A percentile compares a stretch with the other conserved stretches of the same genome.
Conservation (phyloP, 345 rosid genomes). For the Hypericum androsaemum region DNA sequence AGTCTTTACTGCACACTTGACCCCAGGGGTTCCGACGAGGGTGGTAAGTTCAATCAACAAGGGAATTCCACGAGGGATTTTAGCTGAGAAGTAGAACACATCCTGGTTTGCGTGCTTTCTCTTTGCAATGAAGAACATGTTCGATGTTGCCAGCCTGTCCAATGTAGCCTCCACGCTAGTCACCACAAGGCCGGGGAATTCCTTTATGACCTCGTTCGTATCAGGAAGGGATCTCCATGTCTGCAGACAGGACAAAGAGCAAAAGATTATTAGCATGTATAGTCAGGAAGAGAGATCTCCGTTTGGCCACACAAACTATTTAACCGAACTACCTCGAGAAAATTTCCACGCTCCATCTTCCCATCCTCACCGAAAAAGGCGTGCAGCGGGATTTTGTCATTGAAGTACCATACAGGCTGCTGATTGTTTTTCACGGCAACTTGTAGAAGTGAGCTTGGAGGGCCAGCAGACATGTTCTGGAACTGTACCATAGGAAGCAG, state of each 20-base stretch:
- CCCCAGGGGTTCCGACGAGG: slow-evolving; percentile 63
- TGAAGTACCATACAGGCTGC: slow-evolving; percentile 90
- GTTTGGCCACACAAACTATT: no score
- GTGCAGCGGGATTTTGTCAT: slow-evolving; percentile 60
- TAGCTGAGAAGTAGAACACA: slow-evolving; percentile 83
- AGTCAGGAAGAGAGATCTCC: no score
- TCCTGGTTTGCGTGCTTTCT: slow-evolving; percentile 93
- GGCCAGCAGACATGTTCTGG: slow-evolving; percentile 78
- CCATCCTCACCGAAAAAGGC: slow-evolving; percentile 81
- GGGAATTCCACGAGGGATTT: slow-evolving; percentile 69
- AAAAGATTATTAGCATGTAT: not conserved
- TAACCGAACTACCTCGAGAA: slow-evolving; percentile 70
- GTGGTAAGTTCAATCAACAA: slow-evolving; percentile 81
- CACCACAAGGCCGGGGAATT: slow-evolving; percentile 58
- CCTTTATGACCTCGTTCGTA: slow-evolving; percentile 75
- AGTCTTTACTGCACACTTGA: slow-evolving; percentile 84
- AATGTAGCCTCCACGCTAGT: slow-evolving; percentile 50
- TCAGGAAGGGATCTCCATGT: slow-evolving; percentile 98
- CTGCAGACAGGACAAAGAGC: slow-evolving; percentile 24
- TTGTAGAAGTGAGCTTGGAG: slow-evolving; percentile 88
- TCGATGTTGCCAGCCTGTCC: slow-evolving; percentile 56
- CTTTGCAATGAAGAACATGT: slow-evolving; percentile 90
- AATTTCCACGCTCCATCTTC: slow-evolving; percentile 85
- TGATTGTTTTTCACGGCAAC: slow-evolving; percentile 95
- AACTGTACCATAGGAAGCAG: slow-evolving; percentile 79